These are phyloP conservation scores for Microbotryomycetes sp. DNA, from an alignment of 1,284 basidiomycete genomes.

Conservation along the genomic window DNA sequence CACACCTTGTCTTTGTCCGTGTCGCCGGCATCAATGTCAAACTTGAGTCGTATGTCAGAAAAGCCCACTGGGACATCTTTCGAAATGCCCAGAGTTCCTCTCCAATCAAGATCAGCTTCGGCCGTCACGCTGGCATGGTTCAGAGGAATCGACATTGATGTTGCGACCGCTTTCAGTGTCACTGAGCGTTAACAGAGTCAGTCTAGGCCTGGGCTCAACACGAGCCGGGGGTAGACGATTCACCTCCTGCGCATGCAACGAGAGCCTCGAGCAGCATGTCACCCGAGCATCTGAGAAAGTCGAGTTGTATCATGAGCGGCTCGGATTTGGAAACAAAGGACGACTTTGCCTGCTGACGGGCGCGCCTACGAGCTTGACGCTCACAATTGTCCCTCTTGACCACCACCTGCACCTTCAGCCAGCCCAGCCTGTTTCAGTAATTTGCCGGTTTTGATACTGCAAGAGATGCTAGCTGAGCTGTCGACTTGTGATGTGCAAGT, in stretches of 20 bases:
- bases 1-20: constrained; percentile 9
- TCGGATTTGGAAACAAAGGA: background rate
- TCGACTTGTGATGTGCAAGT: background rate
- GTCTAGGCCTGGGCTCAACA: background rate
- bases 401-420: constrained; percentile 14
- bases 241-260: constrained; percentile 17
- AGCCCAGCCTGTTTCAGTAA: constrained; percentile 12
- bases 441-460: constrained; percentile 1
- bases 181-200: background rate
- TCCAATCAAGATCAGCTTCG: constrained; percentile 15
- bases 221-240: background rate
- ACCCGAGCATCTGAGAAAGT: constrained; percentile 11
- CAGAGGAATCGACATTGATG: constrained; percentile 10
- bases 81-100: constrained; percentile 21
- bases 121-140: constrained; percentile 4
- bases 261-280: constrained; percentile 23
- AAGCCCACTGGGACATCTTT: constrained; percentile 18
- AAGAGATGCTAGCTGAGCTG: constrained; percentile 1
- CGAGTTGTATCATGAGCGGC: no score
- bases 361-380: background rate
- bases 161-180: constrained; percentile 19
- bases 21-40: constrained; percentile 19
- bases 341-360: background rate
- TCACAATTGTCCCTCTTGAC: constrained; percentile 4
- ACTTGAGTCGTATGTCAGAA: constrained; percentile 15